Base-by-base conservation (phyloP, 495 filamentous ascomycete genomes). In the Daldinia decipiens region DNA sequence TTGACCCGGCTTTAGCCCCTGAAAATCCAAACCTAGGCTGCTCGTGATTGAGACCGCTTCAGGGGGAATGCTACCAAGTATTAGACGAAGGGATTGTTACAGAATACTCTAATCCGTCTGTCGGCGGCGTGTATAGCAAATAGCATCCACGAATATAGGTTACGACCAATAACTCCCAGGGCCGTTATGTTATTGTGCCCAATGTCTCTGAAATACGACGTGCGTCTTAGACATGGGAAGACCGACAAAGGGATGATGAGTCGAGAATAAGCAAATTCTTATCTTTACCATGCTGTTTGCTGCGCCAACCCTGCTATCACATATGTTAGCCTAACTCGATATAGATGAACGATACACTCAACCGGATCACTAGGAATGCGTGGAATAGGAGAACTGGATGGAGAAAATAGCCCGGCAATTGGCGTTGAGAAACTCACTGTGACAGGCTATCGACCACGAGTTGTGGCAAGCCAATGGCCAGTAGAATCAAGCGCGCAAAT, bases 321-420 rank as follows among this genome's bases (percentile, higher is more conserved):
- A 58, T 29, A 64, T 50, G 38, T 26, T 29, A 40, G 47, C 24
- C 52, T 47, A 38, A 60, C 45, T 61, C 55, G 29, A 50, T 36
- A 19, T 9, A 43, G 38, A 56, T 31, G 34, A 51, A 34, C 24
- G 36, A 9, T 29, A 32, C n/a, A 32, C 26, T 36, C 39, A 60
- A 63, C 31, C 24, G 59, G 52, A 34, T 29, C 47, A n/a, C 34
- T 52, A 24, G 47, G 31, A 36, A 59, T 36, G 58, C 59, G 55
- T 32, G 43, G 47, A 57, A 63, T 39, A 50, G 32, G 36, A 31
- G 45, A 39, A 31, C 45, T 55, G 29, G 56, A 55, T 53, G 29
- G 65, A 64, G 64, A 72, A 68, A 72, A 72, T 60, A 24, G 19
- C 5, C 60, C 61, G 61, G 70, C 52, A 57, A 53, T 34, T 62